Evolutionary conservation across 257 asterid genomes (phyloP), one percentile per base, ranked within the genome.

Genomic region (Solanum dulcamara): DNA sequence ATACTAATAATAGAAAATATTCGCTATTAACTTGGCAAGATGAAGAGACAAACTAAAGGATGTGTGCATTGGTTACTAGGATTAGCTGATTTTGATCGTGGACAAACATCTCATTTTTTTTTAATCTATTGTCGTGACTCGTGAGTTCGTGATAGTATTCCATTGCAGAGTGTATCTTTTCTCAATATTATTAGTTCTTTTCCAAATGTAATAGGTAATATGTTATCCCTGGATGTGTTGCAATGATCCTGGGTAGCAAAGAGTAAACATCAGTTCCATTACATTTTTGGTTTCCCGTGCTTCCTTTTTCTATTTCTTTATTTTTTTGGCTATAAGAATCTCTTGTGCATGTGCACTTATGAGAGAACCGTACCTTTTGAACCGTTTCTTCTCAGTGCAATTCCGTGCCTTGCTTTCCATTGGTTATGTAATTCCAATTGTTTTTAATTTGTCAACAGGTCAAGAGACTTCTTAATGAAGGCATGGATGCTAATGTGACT

Each of bases 401-500:
- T 40, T 72, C 14, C 18, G 1, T 72, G 81, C 51, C 55, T n/a
- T 72, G 55, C 2, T 72, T 72, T 40, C 35, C 3, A 11, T 11
- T 40, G 4, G 81, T 40, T 72, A 40, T 40, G 81, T 72, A 40
- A 6, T 64, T 13, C 38, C 30, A 22, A 28, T 30, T 14, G 6
- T 64, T 66, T 28, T 66, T 30, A 15, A 2, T 66, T 14, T 66
- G 30, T 66, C 14, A 38, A 79, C 86, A 96, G 99, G 98, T 96
- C 86, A 92, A 88, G 84, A 95, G 93, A 62, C 98, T 95, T 80
- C 97, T 96, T 67, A 48, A 91, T 59, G 97, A 96, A 85, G 99
- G 99, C 86, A 92, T 89, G 90, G 93, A 95, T 90, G 97, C 90
- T 66, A 96, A 96, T 87, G 96, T 92, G 81, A 93, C 93, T 88